These are phyloP conservation scores for Pythium volutum DNA, from an alignment of 352 stramenopile genomes.

Conservation along the genomic window DNA sequence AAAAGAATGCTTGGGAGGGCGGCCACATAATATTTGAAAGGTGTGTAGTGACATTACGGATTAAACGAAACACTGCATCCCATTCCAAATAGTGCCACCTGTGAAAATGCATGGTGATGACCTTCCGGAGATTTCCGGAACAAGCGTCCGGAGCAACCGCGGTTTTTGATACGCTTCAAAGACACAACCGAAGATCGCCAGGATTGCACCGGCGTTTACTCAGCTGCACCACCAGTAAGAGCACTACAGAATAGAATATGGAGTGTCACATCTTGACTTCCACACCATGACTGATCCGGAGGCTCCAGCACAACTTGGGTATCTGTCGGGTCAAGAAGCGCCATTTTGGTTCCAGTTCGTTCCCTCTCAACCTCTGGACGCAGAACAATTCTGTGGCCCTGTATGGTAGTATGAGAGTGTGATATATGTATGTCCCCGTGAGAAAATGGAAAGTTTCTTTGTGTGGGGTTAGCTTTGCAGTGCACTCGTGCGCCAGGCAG, in stretches of 20 bases:
- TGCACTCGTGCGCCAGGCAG: slow-evolving; percentile 38
- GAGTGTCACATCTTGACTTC: too few relatives aligned
- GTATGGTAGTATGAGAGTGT: too few relatives aligned
- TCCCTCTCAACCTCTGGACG: not conserved
- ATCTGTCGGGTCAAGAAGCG: not conserved
- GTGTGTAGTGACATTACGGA: not conserved
- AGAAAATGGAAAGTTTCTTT: not conserved
- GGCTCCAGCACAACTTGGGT: not conserved
- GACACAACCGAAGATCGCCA: not conserved
- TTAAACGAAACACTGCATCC: not conserved
- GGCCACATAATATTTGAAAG: not conserved
- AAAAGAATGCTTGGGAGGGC: not conserved
- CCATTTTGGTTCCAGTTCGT: not conserved
- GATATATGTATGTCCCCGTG: too few relatives aligned
- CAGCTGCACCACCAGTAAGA: too few relatives aligned
- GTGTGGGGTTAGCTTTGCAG: not conserved
- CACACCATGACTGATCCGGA: not conserved
- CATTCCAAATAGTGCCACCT: slow-evolving; percentile 7
- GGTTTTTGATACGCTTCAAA: not conserved
- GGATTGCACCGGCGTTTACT: not conserved
- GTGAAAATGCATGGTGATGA: not conserved
- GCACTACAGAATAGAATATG: too few relatives aligned
- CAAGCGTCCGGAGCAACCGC: not conserved
- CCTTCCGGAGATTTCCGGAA: not conserved
- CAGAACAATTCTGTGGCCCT: not conserved